Percentiles rank a stretch among this genome's conserved stretches.
Conservation (phyloP, 2,329 filamentous ascomycete genomes). For the Sporothrix inflata region DNA sequence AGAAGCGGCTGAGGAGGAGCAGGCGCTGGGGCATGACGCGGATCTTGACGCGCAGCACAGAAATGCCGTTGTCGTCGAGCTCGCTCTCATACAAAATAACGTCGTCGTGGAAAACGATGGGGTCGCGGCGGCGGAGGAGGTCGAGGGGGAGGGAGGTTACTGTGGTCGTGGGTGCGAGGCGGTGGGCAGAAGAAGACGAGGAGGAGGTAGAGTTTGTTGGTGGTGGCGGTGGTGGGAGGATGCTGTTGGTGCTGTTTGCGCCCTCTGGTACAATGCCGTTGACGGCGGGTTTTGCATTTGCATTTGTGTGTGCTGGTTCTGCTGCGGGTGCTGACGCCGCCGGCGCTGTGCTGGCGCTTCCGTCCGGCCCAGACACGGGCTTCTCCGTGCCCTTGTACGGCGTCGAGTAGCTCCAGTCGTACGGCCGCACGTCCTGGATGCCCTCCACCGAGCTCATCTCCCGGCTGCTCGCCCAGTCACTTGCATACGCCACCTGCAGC, state of each 20-base stretch:
- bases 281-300: not conserved
- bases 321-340: not conserved
- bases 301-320: not conserved
- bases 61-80: slow-evolving; percentile 95
- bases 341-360: not conserved
- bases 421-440: slow-evolving; percentile 93
- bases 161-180: not conserved
- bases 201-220: not conserved
- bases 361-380: not conserved
- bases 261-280: not conserved
- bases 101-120: slow-evolving; percentile 95
- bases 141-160: slow-evolving; percentile 71
- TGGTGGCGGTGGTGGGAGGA: not conserved
- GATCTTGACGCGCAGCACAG: slow-evolving; percentile 85
- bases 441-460: slow-evolving; percentile 81
- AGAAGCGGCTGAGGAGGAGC: slow-evolving; percentile 82
- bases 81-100: slow-evolving; percentile 97
- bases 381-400: slow-evolving; percentile 73
- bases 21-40: slow-evolving; percentile 89
- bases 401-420: slow-evolving; percentile 97
- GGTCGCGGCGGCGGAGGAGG: slow-evolving; percentile 83
- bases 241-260: not conserved
- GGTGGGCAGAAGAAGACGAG: not conserved
- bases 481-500: slow-evolving; percentile 91
- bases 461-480: slow-evolving; percentile 71